These are phyloP conservation scores for Corymbia maculata DNA, from an alignment of 345 rosid species.

Conservation along the genomic window DNA sequence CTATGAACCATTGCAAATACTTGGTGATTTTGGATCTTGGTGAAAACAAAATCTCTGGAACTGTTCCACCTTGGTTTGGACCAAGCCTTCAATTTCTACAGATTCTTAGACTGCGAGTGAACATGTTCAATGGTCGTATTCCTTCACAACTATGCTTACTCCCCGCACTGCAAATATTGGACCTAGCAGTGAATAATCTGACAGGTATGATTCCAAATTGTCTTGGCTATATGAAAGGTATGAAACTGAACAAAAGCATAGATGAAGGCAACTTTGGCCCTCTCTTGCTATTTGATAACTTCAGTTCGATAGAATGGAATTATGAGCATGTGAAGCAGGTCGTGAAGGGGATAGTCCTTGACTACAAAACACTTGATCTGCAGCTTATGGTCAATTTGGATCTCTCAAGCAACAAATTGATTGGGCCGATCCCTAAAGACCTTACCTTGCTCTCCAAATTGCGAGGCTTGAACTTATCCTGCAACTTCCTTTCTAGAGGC, in stretches of 20 bases:
- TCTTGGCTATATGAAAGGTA: neutral
- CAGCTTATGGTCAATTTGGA: slow-evolving; percentile 4
- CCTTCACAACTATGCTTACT: neutral
- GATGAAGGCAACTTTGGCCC: neutral
- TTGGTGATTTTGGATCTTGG: neutral
- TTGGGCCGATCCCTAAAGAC: slow-evolving; percentile 2
- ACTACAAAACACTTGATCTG: neutral
- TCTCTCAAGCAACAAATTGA: slow-evolving; percentile 10
- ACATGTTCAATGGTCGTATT: neutral
- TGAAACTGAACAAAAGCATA: neutral
- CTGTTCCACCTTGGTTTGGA: neutral
- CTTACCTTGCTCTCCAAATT: neutral
- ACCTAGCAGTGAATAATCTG: neutral
- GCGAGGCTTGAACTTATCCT: neutral
- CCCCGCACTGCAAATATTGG: neutral
- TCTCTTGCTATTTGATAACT: neutral
- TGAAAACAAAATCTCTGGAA: neutral
- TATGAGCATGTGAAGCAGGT: neutral
- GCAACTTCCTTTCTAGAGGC: neutral
- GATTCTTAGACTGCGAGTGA: neutral
- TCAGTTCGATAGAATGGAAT: neutral
- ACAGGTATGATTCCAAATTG: neutral
- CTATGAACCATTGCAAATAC: neutral
- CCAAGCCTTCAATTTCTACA: neutral
- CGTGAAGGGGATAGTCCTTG: neutral